A percentile compares a stretch with the other conserved stretches of the same genome.
Evolutionary conservation across 768 basidiomycete species (phyloP).

Genomic region (Suillus brevipes): DNA sequence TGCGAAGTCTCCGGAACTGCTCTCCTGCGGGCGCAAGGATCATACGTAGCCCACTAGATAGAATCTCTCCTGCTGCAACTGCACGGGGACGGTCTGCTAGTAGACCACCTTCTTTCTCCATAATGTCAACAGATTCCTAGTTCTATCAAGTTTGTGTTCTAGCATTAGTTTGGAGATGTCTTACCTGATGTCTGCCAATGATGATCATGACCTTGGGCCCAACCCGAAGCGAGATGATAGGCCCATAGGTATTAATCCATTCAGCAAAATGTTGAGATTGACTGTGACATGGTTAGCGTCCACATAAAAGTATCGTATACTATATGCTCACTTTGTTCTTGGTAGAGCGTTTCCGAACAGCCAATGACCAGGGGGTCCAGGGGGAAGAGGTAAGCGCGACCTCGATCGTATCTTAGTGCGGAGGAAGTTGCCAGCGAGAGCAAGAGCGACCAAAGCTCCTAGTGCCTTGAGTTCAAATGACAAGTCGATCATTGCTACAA

Average conservation of each 20-base stretch:
- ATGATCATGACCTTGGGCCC: slow-evolving; percentile 39
- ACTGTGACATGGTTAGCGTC: slow-evolving; percentile 9
- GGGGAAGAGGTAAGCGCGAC: slow-evolving; percentile 26
- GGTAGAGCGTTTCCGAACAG: slow-evolving; percentile 33
- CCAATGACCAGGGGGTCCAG: slow-evolving; percentile 36
- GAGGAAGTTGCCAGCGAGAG: slow-evolving; percentile 16
- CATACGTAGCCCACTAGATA: slow-evolving; percentile 59
- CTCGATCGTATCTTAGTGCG: slow-evolving; percentile 12
- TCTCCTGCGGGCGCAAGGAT: slow-evolving; percentile 58
- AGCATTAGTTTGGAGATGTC: neutral
- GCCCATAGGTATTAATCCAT: slow-evolving; percentile 62
- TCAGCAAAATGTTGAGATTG: slow-evolving; percentile 49
- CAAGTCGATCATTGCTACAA: slow-evolving; percentile 5
- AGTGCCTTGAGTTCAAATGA: slow-evolving; percentile 18
- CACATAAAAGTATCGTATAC: too few relatives aligned
- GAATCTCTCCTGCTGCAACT: slow-evolving; percentile 59
- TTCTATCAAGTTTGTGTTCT: neutral
- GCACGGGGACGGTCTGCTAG: slow-evolving; percentile 55
- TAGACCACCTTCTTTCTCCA: slow-evolving; percentile 64
- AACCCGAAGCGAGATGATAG: slow-evolving; percentile 56
- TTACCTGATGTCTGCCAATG: slow-evolving; percentile 39
- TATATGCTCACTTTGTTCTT: slow-evolving; percentile 24
- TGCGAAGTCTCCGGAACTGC: slow-evolving; percentile 60
- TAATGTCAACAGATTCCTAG: slow-evolving; percentile 61
- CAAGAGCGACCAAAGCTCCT: slow-evolving; percentile 19